Base-by-base conservation (phyloP, 1,139 yeast species). In the Geotrichum candidum region DNA sequence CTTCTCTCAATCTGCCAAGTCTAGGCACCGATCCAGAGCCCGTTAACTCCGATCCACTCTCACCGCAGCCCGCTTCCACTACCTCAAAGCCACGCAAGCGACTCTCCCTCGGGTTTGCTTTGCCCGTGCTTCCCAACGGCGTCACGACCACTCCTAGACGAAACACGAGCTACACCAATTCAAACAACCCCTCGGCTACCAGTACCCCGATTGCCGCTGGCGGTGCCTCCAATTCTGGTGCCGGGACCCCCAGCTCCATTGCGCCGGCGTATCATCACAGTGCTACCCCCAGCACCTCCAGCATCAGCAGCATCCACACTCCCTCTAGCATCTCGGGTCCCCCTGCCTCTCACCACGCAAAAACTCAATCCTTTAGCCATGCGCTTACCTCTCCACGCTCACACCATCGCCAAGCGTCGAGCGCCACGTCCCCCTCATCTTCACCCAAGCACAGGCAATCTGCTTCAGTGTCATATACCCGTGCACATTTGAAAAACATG, bases 41-140 rank as follows among this genome's bases (percentile, higher is more conserved):
- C 6, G 6, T 6, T 27, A 27, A 6, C 41, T 35, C 41, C n/a
- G 41, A 52, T 18, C 41, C 50, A 23, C 13, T 41, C 45, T 25
- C 48, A 51, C 41, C 4, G 4, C 18, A 53, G 13, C 22, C 22
- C 29, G 11, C 59, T 29, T 45, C 53, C 7, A 23, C 59, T 15
- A 61, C 64, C 27, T 64, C 67, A 15, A 61, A 64, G 9, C 61
- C 62, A 11, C 65, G 71, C n/a, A 68, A 67, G 57, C 66, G 73
- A 7, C 61, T 70, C 33, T 68, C 72, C 57, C 68, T 70, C 68
- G 68, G 65, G 58, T 69, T 70, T 58, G 66, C 69, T n/a, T 61
- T 69, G 48, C 72, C 72, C 4, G 70, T 69, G 22, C 63, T 66
- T 51, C 51, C 65, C 5, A 58, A 62, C 41, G 38, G 29, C 29